phyloP scores from a whole-genome alignment of 1,284 basidiomycete genomes.

The Moniliophthora roreri region DNA sequence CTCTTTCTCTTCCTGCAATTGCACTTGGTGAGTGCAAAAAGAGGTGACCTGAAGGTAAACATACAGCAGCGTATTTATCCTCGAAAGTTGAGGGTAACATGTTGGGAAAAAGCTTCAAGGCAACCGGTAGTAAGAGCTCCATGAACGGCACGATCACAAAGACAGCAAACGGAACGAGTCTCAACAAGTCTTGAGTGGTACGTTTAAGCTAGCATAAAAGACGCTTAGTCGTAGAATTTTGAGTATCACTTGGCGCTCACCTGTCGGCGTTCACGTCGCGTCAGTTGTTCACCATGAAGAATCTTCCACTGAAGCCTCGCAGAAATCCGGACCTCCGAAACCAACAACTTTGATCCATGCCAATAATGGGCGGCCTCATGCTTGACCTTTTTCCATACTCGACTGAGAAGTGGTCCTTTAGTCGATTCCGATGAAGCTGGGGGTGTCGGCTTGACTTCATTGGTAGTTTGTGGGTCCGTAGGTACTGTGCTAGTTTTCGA shows the following conservation, averaged over 20 bases:
- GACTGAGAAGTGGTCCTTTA: conserved; percentile 52
- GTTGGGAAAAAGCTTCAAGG: conserved; percentile 96
- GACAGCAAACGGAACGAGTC: conserved; percentile 93
- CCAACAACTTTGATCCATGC: conserved; percentile 94
- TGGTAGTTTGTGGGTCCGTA: conserved; percentile 22
- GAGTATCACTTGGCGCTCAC: conserved; percentile 38
- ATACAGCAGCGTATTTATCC: conserved; percentile 89
- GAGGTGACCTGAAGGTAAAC: conserved; percentile 25
- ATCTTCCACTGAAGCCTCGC: conserved; percentile 89
- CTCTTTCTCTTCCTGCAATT: conserved; percentile 90
- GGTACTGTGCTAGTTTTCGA: conserved; percentile 19
- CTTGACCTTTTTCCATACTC: conserved; percentile 91
- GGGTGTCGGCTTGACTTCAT: conserved; percentile 46
- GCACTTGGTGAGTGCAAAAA: background rate
- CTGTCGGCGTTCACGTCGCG: conserved; percentile 92
- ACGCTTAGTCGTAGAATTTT: background rate
- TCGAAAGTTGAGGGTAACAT: conserved; percentile 99
- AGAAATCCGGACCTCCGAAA: conserved; percentile 93
- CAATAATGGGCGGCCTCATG: conserved; percentile 97
- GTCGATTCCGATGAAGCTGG: conserved; percentile 50
- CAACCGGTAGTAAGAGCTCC: conserved; percentile 96
- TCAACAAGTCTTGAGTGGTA: conserved; percentile 90
- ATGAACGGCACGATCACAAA: conserved; percentile 98
- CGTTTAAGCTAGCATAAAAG: conserved; percentile 73
- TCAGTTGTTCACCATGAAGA: conserved; percentile 87